Evolutionary conservation across 192 early-diverging fungal genomes (phyloP).

Genomic region (Helicostylum pulchrum): DNA sequence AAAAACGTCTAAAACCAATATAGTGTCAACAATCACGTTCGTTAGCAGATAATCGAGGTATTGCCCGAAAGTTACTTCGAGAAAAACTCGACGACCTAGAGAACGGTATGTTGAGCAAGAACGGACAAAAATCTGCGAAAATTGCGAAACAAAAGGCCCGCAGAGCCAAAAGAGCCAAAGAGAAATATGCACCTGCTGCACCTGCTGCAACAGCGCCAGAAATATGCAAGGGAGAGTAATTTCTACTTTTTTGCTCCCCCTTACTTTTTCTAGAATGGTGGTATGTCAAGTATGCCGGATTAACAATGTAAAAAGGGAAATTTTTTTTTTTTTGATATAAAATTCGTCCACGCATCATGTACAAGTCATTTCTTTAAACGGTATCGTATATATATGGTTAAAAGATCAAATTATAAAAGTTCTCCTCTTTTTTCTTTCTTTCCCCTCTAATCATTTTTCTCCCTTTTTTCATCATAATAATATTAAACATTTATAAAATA

Average conservation of each 20-base stretch:
- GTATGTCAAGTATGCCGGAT: too few species aligned
- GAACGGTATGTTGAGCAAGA: slow-evolving; percentile 64
- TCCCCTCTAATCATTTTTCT: background rate
- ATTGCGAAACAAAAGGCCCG: slow-evolving; percentile 56
- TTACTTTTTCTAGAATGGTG: too few species aligned
- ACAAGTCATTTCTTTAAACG: too few species aligned
- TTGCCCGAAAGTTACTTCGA: slow-evolving; percentile 60
- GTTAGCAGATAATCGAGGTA: slow-evolving; percentile 66
- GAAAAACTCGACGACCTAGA: slow-evolving; percentile 65
- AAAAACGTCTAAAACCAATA: background rate
- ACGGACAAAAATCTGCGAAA: slow-evolving; percentile 57
- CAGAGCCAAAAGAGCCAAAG: slow-evolving; percentile 50
- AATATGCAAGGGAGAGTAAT: too few species aligned
- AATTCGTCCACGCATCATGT: too few species aligned
- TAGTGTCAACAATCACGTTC: slow-evolving; percentile 75
- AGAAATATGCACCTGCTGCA: slow-evolving; percentile 47
- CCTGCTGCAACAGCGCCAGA: background rate
- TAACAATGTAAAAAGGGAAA: too few species aligned
- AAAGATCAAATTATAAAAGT: background rate
- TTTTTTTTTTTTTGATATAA: too few species aligned
- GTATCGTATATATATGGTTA: too few species aligned
- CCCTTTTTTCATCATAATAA: background rate
- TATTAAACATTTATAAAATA: background rate
- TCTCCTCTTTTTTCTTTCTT: too few species aligned
- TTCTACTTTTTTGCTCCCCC: too few species aligned